These are phyloP conservation scores for Infundibulicybe gibba DNA, from an alignment of 768 basidiomycete species.

Conservation along the genomic window DNA sequence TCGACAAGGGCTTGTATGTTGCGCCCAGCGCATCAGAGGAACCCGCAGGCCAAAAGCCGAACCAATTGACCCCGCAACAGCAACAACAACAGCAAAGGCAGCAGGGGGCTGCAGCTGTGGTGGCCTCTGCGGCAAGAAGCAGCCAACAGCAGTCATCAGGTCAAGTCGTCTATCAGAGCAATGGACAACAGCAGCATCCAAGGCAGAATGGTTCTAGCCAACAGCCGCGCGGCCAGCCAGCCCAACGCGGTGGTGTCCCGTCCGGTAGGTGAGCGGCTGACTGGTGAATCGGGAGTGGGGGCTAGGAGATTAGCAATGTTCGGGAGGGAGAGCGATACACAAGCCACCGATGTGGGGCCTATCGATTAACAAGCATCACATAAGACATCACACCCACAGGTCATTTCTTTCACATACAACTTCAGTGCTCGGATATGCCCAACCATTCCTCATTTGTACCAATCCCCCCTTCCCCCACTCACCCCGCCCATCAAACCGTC, in stretches of 20 bases:
- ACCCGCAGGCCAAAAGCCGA: constrained; percentile 27
- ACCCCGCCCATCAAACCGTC: constrained; percentile 1
- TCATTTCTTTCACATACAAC: constrained; percentile 6
- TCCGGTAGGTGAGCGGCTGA: constrained; percentile 32
- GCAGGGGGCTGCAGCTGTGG: constrained; percentile 15
- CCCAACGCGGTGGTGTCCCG: constrained; percentile 34
- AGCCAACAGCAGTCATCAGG: constrained; percentile 18
- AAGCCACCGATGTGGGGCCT: constrained; percentile 6
- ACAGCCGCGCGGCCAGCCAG: constrained; percentile 22
- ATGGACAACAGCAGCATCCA: constrained; percentile 22
- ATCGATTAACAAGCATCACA: constrained; percentile 8
- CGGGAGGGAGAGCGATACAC: constrained; percentile 7
- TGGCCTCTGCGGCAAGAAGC: constrained; percentile 17
- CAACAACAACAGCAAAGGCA: constrained; percentile 30
- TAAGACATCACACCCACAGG: neutral
- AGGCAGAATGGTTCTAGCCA: constrained; percentile 18
- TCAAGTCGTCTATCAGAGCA: constrained; percentile 32
- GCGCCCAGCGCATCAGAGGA: constrained; percentile 61
- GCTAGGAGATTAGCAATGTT: neutral
- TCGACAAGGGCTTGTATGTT: constrained; percentile 92
- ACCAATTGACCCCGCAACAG: constrained; percentile 28
- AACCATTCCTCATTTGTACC: constrained; percentile 11
- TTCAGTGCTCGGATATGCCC: constrained; percentile 1
- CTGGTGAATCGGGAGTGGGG: neutral
- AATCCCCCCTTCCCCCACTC: constrained; percentile 1